phyloP scores from a whole-genome alignment of 306 rosid species.

The Quercus ilex region DNA sequence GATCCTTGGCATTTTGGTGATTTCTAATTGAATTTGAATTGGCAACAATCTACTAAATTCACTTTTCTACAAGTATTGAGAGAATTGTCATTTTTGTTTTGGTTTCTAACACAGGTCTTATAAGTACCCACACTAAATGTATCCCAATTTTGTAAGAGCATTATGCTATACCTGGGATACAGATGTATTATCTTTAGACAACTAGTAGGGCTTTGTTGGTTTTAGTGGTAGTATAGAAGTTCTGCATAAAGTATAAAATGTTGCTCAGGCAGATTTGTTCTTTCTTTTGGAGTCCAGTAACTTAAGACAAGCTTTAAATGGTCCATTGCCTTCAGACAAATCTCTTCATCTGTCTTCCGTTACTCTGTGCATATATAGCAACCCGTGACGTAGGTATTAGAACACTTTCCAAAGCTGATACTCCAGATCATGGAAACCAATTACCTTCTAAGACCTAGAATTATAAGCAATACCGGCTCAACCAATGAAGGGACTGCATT shows the following conservation, averaged over 20 bases:
- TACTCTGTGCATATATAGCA: neutral
- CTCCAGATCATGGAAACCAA: neutral
- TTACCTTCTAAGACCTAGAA: neutral
- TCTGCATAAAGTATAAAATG: neutral
- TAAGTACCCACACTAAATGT: too few species aligned
- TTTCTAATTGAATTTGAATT: neutral
- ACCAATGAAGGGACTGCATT: neutral
- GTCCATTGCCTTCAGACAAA: neutral
- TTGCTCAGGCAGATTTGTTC: too few species aligned
- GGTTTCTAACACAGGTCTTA: neutral
- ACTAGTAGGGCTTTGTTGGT: neutral
- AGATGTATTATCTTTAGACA: neutral
- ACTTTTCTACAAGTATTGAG: neutral
- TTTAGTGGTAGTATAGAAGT: neutral
- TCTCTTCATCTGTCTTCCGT: neutral
- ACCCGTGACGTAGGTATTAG: neutral
- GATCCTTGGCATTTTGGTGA: neutral
- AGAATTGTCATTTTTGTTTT: too few species aligned
- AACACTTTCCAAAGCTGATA: neutral
- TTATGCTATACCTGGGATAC: too few species aligned
- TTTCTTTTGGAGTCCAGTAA: too few species aligned
- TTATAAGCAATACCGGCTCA: neutral
- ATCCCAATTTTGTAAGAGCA: too few species aligned
- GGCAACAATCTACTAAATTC: neutral
- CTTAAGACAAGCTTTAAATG: neutral